Base-by-base conservation (phyloP, 2,329 filamentous ascomycete species). In the Teratosphaeria epicoccoides region DNA sequence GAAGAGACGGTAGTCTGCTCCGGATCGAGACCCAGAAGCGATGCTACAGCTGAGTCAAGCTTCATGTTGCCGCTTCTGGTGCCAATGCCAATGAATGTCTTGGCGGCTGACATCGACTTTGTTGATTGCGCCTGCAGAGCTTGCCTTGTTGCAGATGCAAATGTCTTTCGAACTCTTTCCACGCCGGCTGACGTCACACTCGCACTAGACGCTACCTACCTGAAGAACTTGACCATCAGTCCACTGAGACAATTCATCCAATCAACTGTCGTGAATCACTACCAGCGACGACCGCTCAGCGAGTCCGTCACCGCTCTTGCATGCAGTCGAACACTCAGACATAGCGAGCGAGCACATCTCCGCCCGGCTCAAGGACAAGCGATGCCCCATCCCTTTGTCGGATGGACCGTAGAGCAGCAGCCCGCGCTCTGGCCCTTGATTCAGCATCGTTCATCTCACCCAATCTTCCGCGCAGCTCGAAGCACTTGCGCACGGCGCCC, bases 41-140 rank as follows among this genome's bases (percentile, higher is more conserved):
- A 66, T 14, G 79, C 64, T 37, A 88, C 79, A 24, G 82, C 81
- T 1, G 78, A 66, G 63, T 89, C 85, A 40, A 87, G 72, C 49
- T 70, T 74, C 72, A 75, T 75, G 49, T 29, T 63, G 51, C 29
- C n/a, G 28, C 44, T 46, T 14, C 24, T 46, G 37, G 26, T 47
- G 23, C 7, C 24, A 17, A 28, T 47, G 23, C 7, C 24, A 17
- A 28, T 24, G 44, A 46, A 22, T 25, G 20, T 40, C 20, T 40
- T 40, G 33, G 33, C 33, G 14, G n/a, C 33, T 17, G 10, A 17
- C 33, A 40, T 40, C 33, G 17, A 50, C 24, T 14, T 14, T 40
- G 37, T 47, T 49, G n/a, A 17, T 43, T 28, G 43, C 37, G 20
- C 14, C 28, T 25, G 1, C 14, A 23, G 33, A 40, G 24, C n/a